Evolutionary conservation across 2,329 filamentous ascomycete genomes (phyloP), one percentile per base, ranked within the genome.

Genomic region (Nannizziopsis arthrosporioides): DNA sequence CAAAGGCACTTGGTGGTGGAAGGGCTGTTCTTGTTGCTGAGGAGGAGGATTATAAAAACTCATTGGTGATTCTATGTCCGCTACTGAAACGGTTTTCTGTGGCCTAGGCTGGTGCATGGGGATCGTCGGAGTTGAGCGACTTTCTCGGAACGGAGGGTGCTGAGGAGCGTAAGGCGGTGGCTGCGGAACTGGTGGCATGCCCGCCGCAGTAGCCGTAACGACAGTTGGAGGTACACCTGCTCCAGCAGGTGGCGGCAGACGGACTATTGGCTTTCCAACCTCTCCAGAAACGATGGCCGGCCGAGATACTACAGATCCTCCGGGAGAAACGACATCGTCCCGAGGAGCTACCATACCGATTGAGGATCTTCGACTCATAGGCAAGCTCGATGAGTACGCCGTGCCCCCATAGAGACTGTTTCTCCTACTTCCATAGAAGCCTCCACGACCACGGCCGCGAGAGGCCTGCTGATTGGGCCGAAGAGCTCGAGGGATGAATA

Each of bases 71-170:
- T 96, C 92, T 56, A 96, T 94, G 58, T 87, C 88, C 49, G 87
- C 85, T 50, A 96, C 81, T 8, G 89, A 95, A 30, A 96, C 86
- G 5, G 88, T 76, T 72, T 96, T 96, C 65, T 96, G 89, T 7
- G 92, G 90, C 45, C 86, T 83, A 49, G 92, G 92, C 63, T 96
- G 92, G 63, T 96, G 86, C 81, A 96, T 94, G 0, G 87, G 77
- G 14, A 81, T 74, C 9, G 49, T 44, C 37, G 75, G 73, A 14
- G 69, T 71, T 39, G 75, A 73, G 56, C 77, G 79, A 55, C 76
- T 79, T 61, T 81, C 78, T 44, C 75, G 73, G 61, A 73, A 78
- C 1, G 73, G 64, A 7, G 75, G 74, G 54, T 75, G 73, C 54
- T 75, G 73, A 42, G 73, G 67, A 39, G 72, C 70, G 51, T 73